Percentiles rank a stretch among this genome's conserved stretches.
Conservation (phyloP, 2,329 filamentous ascomycete species). For the Alternaria rosae region DNA sequence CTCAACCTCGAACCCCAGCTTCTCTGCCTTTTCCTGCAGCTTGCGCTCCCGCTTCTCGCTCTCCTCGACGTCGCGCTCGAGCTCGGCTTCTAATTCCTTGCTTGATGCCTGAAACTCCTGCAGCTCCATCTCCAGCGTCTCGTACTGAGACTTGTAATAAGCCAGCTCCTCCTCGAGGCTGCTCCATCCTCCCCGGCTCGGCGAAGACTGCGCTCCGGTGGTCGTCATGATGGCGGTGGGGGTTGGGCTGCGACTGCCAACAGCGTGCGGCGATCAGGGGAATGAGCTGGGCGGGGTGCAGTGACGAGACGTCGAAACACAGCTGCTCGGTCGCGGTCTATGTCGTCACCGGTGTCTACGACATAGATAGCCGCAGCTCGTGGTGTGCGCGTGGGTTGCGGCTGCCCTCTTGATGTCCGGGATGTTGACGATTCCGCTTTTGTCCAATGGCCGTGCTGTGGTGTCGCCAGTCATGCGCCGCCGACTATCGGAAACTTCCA, state of each 20-base stretch:
- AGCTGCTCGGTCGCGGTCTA: background rate
- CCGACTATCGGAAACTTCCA: slow-evolving; percentile 26
- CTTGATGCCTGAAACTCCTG: slow-evolving; percentile 94
- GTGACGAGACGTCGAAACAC: slow-evolving; percentile 13
- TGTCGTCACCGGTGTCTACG: slow-evolving; percentile 10
- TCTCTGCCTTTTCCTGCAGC: slow-evolving; percentile 86
- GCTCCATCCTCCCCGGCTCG: slow-evolving; percentile 39
- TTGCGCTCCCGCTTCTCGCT: slow-evolving; percentile 91
- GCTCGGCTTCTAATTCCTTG: slow-evolving; percentile 89
- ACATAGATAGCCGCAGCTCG: slow-evolving; percentile 9
- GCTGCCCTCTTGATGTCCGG: slow-evolving; percentile 17
- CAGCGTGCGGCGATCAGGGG: slow-evolving; percentile 34
- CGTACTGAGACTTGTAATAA: slow-evolving; percentile 97
- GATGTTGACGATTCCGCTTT: slow-evolving; percentile 28
- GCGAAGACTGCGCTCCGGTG: slow-evolving; percentile 32
- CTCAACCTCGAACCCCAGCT: slow-evolving; percentile 85
- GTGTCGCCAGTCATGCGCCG: slow-evolving; percentile 36
- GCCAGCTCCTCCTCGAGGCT: slow-evolving; percentile 75
- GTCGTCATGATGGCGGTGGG: slow-evolving; percentile 42
- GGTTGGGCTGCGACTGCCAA: slow-evolving; percentile 25
- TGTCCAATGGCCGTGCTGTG: slow-evolving; percentile 27
- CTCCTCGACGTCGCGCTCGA: slow-evolving; percentile 95
- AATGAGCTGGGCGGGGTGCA: slow-evolving; percentile 31
- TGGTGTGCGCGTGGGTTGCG: slow-evolving; percentile 24
- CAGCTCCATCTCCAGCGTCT: slow-evolving; percentile 88